Evolutionary conservation across 2,329 filamentous ascomycete species (phyloP).

Genomic region (Cladosporium sp.): DNA sequence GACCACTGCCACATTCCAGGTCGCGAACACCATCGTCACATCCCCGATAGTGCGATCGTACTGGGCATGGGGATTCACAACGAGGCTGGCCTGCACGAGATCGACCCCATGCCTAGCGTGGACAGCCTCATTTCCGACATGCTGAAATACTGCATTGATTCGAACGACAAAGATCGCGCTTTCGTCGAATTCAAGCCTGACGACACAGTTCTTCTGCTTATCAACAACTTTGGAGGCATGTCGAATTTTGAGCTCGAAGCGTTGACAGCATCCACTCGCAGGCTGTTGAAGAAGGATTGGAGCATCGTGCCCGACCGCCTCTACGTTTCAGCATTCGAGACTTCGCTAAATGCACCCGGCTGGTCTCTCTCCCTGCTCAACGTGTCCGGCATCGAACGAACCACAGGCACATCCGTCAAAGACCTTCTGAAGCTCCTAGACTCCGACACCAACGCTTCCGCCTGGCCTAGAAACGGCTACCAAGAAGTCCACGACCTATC

Average conservation of each 20-base stretch:
- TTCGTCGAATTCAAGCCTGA: constrained; percentile 50
- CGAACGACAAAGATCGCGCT: constrained; percentile 49
- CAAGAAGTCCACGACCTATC: constrained; percentile 22
- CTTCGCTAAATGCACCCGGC: constrained; percentile 56
- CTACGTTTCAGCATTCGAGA: constrained; percentile 53
- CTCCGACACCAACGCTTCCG: constrained; percentile 51
- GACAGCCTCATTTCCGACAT: constrained; percentile 51
- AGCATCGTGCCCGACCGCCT: constrained; percentile 50
- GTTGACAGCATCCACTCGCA: constrained; percentile 44
- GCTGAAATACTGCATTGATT: constrained; percentile 50
- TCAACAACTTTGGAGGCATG: constrained; percentile 53
- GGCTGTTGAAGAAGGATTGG: constrained; percentile 49
- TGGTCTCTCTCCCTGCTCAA: constrained; percentile 59
- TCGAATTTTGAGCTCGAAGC: constrained; percentile 51
- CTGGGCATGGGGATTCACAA: constrained; percentile 55
- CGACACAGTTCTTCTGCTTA: constrained; percentile 49
- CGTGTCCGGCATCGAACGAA: constrained; percentile 47
- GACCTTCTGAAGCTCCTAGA: constrained; percentile 53
- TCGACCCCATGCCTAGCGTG: constrained; percentile 50
- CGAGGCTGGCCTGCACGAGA: constrained; percentile 50
- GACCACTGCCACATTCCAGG: constrained; percentile 57
- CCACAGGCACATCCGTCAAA: constrained; percentile 39
- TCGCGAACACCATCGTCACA: constrained; percentile 49
- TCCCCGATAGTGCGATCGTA: constrained; percentile 37
- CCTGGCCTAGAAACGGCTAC: constrained; percentile 54